Evolutionary conservation across 805 yeast genomes (phyloP).

Genomic region (Candida sanyiensis): DNA sequence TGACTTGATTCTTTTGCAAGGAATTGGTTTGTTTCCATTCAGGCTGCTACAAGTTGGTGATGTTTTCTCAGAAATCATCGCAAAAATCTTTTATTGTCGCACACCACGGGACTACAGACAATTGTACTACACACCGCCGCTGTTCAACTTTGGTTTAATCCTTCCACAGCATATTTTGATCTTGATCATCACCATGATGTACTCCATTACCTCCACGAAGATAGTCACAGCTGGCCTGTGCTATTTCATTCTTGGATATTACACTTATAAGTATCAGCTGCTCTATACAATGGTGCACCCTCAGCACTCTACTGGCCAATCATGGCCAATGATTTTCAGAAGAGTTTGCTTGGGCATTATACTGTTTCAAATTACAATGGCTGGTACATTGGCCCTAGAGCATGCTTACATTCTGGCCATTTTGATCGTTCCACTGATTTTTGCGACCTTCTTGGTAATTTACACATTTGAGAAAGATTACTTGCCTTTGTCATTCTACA

Average conservation of each 20-base stretch:
- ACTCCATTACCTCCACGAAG: constrained; percentile 86
- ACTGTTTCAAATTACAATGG: constrained; percentile 87
- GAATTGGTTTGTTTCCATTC: constrained; percentile 86
- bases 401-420: constrained; percentile 73
- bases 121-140: constrained; percentile 72
- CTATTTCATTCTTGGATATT: constrained; percentile 80
- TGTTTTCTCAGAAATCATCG: constrained; percentile 63
- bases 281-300: constrained; percentile 90
- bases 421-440: constrained; percentile 69
- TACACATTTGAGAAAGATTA: constrained; percentile 82
- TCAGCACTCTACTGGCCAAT: constrained; percentile 94
- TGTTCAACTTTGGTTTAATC: constrained; percentile 86
- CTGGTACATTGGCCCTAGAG: constrained; percentile 75
- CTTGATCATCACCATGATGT: constrained; percentile 76
- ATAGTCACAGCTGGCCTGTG: constrained; percentile 80
- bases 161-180: constrained; percentile 89
- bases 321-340: constrained; percentile 88
- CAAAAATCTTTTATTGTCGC: constrained; percentile 48
- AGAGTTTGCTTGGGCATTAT: constrained; percentile 76
- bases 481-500: constrained; percentile 75
- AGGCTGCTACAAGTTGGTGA: constrained; percentile 76
- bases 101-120: constrained; percentile 80
- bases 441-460: constrained; percentile 56
- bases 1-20: constrained; percentile 76
- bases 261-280: constrained; percentile 85